Conservation (phyloP, 2,329 filamentous ascomycete species). For the Diaporthe longicolla region DNA sequence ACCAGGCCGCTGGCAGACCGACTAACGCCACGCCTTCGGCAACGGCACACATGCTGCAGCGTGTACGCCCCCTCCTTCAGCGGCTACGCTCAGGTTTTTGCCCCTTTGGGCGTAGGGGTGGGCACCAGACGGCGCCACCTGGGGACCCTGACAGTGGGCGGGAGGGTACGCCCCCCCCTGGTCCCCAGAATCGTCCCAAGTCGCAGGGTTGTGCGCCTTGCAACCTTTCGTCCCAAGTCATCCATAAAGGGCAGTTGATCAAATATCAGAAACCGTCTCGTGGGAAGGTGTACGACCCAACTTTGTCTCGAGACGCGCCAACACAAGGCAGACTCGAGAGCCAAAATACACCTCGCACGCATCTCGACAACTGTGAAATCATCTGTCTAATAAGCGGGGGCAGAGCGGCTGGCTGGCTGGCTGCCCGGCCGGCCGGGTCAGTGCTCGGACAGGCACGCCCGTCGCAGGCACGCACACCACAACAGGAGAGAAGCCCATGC, state of each 20-base stretch:
- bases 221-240: conserved; percentile 13
- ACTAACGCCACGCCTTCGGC: conserved; percentile 36
- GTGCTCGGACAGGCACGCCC: conserved; percentile 19
- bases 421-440: background rate
- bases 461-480: background rate
- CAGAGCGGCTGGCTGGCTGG: background rate
- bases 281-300: background rate
- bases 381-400: background rate
- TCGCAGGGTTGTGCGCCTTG: background rate
- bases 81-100: conserved; percentile 32
- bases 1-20: conserved; percentile 32
- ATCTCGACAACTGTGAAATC: background rate
- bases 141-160: background rate
- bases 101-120: conserved; percentile 7
- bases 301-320: conserved; percentile 10
- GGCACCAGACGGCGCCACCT: conserved; percentile 32
- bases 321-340: conserved; percentile 22
- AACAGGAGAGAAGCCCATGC: no score
- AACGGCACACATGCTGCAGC: conserved; percentile 8
- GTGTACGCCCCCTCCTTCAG: conserved; percentile 31
- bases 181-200: conserved; percentile 19
- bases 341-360: background rate
- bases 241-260: conserved; percentile 28
- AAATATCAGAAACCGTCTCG: conserved; percentile 26
- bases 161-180: no score